phyloP scores from a whole-genome alignment of 306 rosid genomes.

The Inga oerstediana region DNA sequence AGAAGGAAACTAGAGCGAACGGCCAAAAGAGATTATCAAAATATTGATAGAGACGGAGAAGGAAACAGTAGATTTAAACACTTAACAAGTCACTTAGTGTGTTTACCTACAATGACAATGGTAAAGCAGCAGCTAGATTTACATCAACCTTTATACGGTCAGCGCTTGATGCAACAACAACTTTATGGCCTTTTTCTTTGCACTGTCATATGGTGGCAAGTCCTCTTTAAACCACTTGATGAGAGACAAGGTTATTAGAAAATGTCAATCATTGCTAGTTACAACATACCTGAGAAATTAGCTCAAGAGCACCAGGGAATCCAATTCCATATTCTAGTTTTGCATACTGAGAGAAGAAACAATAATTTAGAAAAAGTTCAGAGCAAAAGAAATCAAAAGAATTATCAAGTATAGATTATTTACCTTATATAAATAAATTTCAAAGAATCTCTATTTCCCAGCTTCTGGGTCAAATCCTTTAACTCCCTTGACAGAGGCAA shows the following conservation, averaged over 20 bases:
- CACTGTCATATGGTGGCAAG: slow-evolving; percentile 55
- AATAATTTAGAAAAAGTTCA: slow-evolving; percentile 26
- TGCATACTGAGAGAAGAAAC: slow-evolving; percentile 70
- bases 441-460: slow-evolving; percentile 87
- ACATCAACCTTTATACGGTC: slow-evolving; percentile 97
- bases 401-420: slow-evolving; percentile 17
- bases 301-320: slow-evolving; percentile 93
- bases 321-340: slow-evolving; percentile 95
- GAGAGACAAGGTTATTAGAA: slow-evolving; percentile 35
- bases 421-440: slow-evolving; percentile 89
- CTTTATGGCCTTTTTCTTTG: slow-evolving; percentile 89
- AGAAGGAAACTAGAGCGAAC: too few relatives aligned
- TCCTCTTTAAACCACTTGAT: slow-evolving; percentile 32
- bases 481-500: slow-evolving; percentile 85
- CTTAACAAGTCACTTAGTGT: slow-evolving; percentile 29
- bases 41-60: too few relatives aligned
- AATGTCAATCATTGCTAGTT: slow-evolving; percentile 3
- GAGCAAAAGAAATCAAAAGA: slow-evolving; percentile 14
- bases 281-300: slow-evolving; percentile 74
- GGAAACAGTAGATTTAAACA: background rate
- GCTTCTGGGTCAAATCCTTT: slow-evolving; percentile 71
- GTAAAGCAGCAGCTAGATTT: slow-evolving; percentile 87
- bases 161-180: slow-evolving; percentile 99
- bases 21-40: too few relatives aligned
- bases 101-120: slow-evolving; percentile 75